Evolutionary conservation across 257 asterid genomes (phyloP), one percentile per base, ranked within the genome.

Genomic region (Catharanthus roseus): DNA sequence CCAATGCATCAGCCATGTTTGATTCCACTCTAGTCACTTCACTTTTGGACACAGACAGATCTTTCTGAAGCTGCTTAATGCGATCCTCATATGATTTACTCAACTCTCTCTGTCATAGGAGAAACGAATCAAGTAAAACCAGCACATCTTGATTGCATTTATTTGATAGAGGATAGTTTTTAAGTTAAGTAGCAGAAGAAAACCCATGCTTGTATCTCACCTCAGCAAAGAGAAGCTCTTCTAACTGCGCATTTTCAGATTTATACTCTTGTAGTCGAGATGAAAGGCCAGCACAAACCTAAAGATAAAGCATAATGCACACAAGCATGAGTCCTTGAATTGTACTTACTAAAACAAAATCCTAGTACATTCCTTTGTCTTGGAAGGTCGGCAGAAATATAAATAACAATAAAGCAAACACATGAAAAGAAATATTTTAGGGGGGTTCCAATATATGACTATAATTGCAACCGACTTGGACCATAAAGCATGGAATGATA

Each of bases 261-360:
- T 95, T 95, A 79, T 88, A 88, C 83, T 95, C 99, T 82, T 95
- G 98, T 68, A 95, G 89, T 75, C 99, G 99, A 63, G 97, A 85
- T 71, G 99, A 95, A 73, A 95, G 97, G 73, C 99, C 99, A 63
- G 99, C 98, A 81, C 99, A 95, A 76, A 95, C 95, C 98, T 95
- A 88, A 44, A 23, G 16, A 66, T 45, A 24, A 45, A 24, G 76
- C 67, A 70, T 33, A 73, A 77, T 28, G 67, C 69, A 57, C n/a
- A 65, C 63, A 49, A 24, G 36, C 8, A 18, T 31, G 67, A 61
- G 36, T 18, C 10, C 21, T 18, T 61, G 26, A 61, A 33, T 58
- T 19, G n/a, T 19, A 19, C 34, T 33, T 33, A 61, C 34, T 10
- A 61, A 61, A 61, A 58, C 6, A 58, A 34, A 33, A 45, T 33